These are phyloP conservation scores for Monosporozyma aerobia DNA, from an alignment of 805 yeast genomes.

Conservation along the genomic window DNA sequence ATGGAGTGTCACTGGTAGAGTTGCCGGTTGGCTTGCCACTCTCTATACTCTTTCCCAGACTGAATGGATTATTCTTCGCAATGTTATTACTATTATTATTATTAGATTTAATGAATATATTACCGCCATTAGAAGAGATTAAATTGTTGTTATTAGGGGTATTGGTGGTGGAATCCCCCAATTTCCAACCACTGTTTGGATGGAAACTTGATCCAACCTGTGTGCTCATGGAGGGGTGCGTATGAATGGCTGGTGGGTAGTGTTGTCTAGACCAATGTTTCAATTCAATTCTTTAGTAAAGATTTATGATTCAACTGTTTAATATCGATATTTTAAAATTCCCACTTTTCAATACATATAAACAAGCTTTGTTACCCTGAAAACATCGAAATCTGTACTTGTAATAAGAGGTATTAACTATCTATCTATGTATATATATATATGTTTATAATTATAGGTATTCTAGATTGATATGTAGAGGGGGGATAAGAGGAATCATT, in stretches of 20 bases:
- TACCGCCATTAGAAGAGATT: neutral
- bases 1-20: constrained; percentile 1
- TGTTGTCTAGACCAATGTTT: neutral
- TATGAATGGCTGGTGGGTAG: neutral
- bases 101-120: neutral
- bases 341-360: neutral
- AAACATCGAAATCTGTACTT: too few relatives aligned
- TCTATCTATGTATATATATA: too few relatives aligned
- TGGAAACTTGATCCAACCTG: neutral
- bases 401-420: too few relatives aligned
- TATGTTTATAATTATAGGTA: neutral
- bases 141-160: neutral
- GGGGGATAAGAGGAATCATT: constrained; percentile 1
- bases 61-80: neutral
- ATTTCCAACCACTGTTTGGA: neutral
- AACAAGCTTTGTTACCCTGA: neutral
- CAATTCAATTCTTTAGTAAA: too few relatives aligned
- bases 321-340: too few relatives aligned
- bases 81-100: neutral
- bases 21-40: neutral
- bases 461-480: neutral
- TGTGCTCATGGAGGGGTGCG: neutral
- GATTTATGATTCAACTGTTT: too few relatives aligned
- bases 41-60: neutral
- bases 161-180: neutral